Evolutionary conservation across 2,329 filamentous ascomycete species (phyloP), one percentile per base, ranked within the genome.

Genomic region (Aspergillus quadricinctus): DNA sequence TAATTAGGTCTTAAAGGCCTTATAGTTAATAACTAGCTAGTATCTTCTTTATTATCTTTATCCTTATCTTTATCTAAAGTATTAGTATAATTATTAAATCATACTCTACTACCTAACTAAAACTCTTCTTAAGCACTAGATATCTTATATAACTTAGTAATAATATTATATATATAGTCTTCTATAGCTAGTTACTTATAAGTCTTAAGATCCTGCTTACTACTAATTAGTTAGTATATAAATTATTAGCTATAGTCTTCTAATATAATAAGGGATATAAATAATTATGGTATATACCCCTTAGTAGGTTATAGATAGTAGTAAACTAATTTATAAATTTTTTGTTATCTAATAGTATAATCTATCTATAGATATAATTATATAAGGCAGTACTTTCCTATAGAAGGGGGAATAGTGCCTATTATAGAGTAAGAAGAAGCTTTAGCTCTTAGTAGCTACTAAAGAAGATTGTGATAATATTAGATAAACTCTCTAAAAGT

Each of bases 161-260:
- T 64, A 11, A 72, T 67, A 48, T 67, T 53, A 23, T 58, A 62
- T 23, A 65, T 65, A 54, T 66, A 60, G 45, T 66, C 56, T 53
- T 71, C 66, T 49, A 72, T 63, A 14, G 63, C 64, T 37, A 67
- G 40, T 56, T 66, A 62, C 50, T 70, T 59, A 57, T 68, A 70
- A 56, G 23, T 52, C 55, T 68, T 63, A 6, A 71, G 61, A 52
- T 69, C 70, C 52, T 64, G 58, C 49, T 72, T 66, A 54, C 68
- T 69, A 45, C 63, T 63, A 9, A 70, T 52, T 49, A 61, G 57
- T 29, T 62, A 58, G 49, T 55, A 52, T 19, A 49, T 57, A 43
- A 67, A 49, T 43, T 61, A 50, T 37, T 57, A 55, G 7, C 61
- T 59, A 10, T 63, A 59, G 35, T 61, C 65, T 49, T 58, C 62